These are phyloP conservation scores for Arthrobotrys conoides DNA, from an alignment of 2,329 filamentous ascomycete genomes.

Conservation along the genomic window DNA sequence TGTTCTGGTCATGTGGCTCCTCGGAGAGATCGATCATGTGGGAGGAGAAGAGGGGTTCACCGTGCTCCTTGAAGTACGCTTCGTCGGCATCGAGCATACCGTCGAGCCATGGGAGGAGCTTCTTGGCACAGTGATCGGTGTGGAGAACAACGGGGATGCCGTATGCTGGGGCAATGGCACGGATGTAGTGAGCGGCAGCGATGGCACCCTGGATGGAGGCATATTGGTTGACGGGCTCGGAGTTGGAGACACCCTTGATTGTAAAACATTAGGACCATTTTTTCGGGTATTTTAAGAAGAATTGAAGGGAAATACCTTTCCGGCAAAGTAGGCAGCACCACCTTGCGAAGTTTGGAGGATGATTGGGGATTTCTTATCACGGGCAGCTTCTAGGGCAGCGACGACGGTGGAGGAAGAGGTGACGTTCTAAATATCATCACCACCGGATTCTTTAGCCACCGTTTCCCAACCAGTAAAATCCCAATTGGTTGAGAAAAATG, in stretches of 20 bases:
- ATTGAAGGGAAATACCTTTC: slow-evolving; percentile 74
- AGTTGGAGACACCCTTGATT: slow-evolving; percentile 80
- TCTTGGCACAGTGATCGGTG: slow-evolving; percentile 99
- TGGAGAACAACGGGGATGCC: slow-evolving; percentile 92
- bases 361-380: slow-evolving; percentile 90
- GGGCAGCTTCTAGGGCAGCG: slow-evolving; percentile 91
- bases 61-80: slow-evolving; percentile 91
- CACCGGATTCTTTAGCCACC: not conserved
- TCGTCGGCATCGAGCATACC: slow-evolving; percentile 96
- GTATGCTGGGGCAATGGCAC: slow-evolving; percentile 86
- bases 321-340: slow-evolving; percentile 91
- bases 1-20: slow-evolving; percentile 90
- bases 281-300: slow-evolving; percentile 65
- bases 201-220: slow-evolving; percentile 90
- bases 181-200: slow-evolving; percentile 93
- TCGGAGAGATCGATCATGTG: slow-evolving; percentile 99
- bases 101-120: slow-evolving; percentile 97
- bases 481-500: slow-evolving; percentile 4
- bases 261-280: slow-evolving; percentile 40
- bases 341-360: slow-evolving; percentile 95
- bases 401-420: slow-evolving; percentile 92
- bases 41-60: slow-evolving; percentile 91
- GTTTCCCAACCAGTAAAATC: not conserved
- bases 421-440: slow-evolving; percentile 75
- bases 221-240: slow-evolving; percentile 75